Evolutionary conservation across 1,284 basidiomycete species (phyloP).

Genomic region (Trametes versicolor): DNA sequence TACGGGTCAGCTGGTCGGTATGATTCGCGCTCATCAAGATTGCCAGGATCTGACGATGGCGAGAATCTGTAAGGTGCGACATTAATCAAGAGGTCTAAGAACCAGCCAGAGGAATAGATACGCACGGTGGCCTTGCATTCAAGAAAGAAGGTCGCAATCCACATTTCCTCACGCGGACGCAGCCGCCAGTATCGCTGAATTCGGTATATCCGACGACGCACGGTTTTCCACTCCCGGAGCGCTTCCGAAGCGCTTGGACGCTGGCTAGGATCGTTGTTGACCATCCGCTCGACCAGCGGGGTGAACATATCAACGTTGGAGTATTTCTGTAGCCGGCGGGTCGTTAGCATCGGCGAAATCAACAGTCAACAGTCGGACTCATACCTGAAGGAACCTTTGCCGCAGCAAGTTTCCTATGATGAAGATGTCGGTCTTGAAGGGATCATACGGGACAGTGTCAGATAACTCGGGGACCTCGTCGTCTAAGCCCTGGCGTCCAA

Average conservation of each 20-base stretch:
- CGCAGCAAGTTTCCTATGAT: slow-evolving; percentile 12
- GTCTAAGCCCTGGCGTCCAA: slow-evolving; percentile 33
- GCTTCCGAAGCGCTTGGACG: background rate
- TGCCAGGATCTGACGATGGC: background rate
- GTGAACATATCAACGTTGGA: background rate
- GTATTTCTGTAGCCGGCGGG: background rate
- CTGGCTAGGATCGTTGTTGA: background rate
- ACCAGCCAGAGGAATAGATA: background rate
- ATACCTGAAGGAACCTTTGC: background rate
- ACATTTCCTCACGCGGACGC: background rate
- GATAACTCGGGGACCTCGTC: slow-evolving; percentile 41
- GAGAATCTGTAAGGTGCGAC: too few species aligned
- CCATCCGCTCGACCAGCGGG: background rate
- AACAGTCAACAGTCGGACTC: background rate
- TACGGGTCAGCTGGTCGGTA: too few species aligned
- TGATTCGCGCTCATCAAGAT: background rate
- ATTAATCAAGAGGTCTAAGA: too few species aligned
- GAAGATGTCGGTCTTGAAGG: slow-evolving; percentile 39
- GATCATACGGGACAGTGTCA: slow-evolving; percentile 37
- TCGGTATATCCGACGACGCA: background rate
- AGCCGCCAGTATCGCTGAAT: background rate
- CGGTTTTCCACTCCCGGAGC: background rate
- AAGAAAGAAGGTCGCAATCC: background rate
- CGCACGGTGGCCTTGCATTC: background rate
- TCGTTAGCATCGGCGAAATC: background rate